A percentile compares a stretch with the other conserved stretches of the same genome.
Conservation (phyloP, 768 basidiomycete genomes). For the Pleurotus tuber-regium region DNA sequence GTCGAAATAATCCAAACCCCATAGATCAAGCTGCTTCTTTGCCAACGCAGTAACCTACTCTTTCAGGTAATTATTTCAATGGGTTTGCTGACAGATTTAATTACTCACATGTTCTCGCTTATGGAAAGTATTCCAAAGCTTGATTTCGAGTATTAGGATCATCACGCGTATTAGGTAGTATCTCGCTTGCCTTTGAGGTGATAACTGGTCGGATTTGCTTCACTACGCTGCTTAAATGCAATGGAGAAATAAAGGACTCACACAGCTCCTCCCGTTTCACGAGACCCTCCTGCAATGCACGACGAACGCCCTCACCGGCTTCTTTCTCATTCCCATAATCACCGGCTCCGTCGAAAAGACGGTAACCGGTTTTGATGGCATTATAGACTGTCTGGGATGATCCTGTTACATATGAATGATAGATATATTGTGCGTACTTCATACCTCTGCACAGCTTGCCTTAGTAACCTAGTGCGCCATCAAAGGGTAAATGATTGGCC, state of each 20-base stretch:
- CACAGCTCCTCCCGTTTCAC: constrained; percentile 88
- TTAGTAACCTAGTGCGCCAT: constrained; percentile 49
- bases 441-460: constrained; percentile 57
- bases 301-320: constrained; percentile 73
- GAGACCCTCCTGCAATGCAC: constrained; percentile 77
- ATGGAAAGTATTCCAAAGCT: constrained; percentile 92
- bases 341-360: constrained; percentile 82
- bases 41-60: constrained; percentile 51
- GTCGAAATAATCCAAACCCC: constrained; percentile 87
- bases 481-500: constrained; percentile 27
- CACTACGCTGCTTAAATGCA: not conserved
- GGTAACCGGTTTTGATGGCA: constrained; percentile 83
- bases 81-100: not conserved
- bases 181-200: constrained; percentile 65
- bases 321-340: constrained; percentile 92
- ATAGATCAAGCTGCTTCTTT: constrained; percentile 68
- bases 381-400: constrained; percentile 69
- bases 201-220: constrained; percentile 85
- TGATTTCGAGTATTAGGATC: not conserved
- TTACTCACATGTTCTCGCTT: constrained; percentile 65
- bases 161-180: not conserved
- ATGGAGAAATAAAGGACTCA: constrained; percentile 33
- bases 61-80: not conserved
- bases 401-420: not conserved
- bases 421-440: constrained; percentile 12